Evolutionary conservation across 164 flowering plant species (phyloP).

Genomic region (Aristolochia contorta): DNA sequence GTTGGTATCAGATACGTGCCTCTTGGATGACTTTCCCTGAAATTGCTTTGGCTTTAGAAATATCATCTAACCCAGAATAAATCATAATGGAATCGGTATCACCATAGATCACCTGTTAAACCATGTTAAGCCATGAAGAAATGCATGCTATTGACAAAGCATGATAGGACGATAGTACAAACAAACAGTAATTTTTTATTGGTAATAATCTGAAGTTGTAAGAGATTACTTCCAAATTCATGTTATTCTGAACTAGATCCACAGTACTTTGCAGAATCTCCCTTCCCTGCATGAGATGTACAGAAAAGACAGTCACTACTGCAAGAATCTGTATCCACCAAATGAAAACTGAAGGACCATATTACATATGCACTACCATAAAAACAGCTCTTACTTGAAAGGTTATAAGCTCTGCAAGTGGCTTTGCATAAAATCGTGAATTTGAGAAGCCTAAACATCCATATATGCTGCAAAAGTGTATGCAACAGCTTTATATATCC

Average conservation of each 20-base stretch:
- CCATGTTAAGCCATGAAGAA: background rate
- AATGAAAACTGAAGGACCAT: background rate
- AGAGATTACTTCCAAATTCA: constrained; percentile 68
- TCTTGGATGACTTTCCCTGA: constrained; percentile 83
- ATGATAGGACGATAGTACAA: too few species aligned
- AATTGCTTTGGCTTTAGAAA: constrained; percentile 60
- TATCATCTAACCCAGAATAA: constrained; percentile 84
- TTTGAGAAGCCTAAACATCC: constrained; percentile 98
- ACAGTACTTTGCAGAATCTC: constrained; percentile 95
- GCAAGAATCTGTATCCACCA: background rate
- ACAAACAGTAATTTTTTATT: too few species aligned
- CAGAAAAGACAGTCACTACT: background rate
- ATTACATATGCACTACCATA: background rate
- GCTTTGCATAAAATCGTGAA: constrained; percentile 98
- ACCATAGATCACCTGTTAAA: constrained; percentile 82
- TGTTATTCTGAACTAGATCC: constrained; percentile 83
- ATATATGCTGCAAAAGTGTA: constrained; percentile 66
- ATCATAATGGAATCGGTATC: constrained; percentile 99
- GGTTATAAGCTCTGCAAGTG: constrained; percentile 96
- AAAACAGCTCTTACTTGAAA: constrained; percentile 45
- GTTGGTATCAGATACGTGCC: constrained; percentile 23
- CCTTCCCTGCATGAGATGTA: constrained; percentile 64
- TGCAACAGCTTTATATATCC: background rate
- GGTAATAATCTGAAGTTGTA: background rate
- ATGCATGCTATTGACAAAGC: background rate